Evolutionary conservation across 495 filamentous ascomycete genomes (phyloP), one percentile per base, ranked within the genome.

Genomic region (Oidiodendron maius): DNA sequence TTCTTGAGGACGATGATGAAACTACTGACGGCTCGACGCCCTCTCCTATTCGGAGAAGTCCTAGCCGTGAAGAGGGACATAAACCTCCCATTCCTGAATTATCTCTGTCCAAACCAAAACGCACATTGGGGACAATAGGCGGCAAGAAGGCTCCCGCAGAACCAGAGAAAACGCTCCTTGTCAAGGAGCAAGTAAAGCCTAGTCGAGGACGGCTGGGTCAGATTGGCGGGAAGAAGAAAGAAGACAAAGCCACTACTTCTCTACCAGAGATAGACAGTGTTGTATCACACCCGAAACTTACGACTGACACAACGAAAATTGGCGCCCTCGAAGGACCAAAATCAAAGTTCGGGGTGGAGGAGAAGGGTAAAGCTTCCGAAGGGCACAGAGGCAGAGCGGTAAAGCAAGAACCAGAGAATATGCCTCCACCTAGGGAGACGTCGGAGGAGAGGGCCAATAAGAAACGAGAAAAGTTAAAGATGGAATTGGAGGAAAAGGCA

Each of bases 401-500:
- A 4, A 36, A 40, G 4, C 20, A 26, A 2, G 30, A 41, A 22
- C 46, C 40, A 21, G 53, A 50, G 41, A 44, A 6, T 21, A 25
- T 39, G 28, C 53, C 40, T 39, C 28, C 20, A 28, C 42, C 50
- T 20, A 46, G 66, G 17, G 71, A 74, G 50, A 72, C 70, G 2
- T 70, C 67, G 0, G 55, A 74, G 42, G 77, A 86, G 56, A 75
- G 71, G 44, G 79, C 82, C 3, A 70, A 82, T 46, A 74, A 76
- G 45, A 86, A 78, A 53, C 71, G 84, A 18, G 72, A 74, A 39
- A 76, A 83, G 53, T 57, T 88, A 45, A 80, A 84, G 55, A 71
- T 71, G 41, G 76, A 86, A 41, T 64, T 87, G n/a, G 79, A 82
- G 50, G 73, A 61, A 53, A 82, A 81, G 55, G 75, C 71, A n/a